phyloP scores from a whole-genome alignment of 2,329 filamentous ascomycete genomes.

The Penicillium sp. region DNA sequence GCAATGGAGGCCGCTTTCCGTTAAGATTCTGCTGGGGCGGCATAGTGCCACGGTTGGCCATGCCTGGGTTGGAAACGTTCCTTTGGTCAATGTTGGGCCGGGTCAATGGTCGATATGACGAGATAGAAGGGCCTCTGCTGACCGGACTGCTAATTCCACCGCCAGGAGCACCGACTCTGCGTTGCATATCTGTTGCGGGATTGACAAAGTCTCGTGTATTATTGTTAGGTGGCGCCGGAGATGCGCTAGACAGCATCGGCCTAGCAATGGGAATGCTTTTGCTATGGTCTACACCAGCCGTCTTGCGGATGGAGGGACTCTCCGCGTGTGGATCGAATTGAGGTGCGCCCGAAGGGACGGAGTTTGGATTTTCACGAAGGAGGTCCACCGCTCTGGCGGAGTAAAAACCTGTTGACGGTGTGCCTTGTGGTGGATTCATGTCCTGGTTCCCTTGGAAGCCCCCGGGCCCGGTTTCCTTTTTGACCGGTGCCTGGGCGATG shows the following conservation, averaged over 20 bases:
- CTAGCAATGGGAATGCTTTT: slow-evolving; percentile 70
- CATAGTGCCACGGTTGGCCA: slow-evolving; percentile 17
- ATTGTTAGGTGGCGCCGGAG: slow-evolving; percentile 27
- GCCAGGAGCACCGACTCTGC: slow-evolving; percentile 35
- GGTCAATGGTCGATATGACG: slow-evolving; percentile 46
- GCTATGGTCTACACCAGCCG: slow-evolving; percentile 78
- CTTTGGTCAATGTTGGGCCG: slow-evolving; percentile 35
- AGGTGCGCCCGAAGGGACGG: slow-evolving; percentile 43
- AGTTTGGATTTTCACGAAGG: slow-evolving; percentile 51
- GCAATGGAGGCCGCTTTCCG: slow-evolving; percentile 43
- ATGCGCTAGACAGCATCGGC: slow-evolving; percentile 31
- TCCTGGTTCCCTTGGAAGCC: slow-evolving; percentile 15
- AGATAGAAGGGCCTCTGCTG: slow-evolving; percentile 34
- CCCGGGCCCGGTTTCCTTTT: slow-evolving; percentile 20
- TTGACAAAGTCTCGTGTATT: slow-evolving; percentile 33
- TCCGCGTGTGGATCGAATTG: slow-evolving; percentile 72
- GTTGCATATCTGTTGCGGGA: slow-evolving; percentile 33
- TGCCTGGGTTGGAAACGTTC: slow-evolving; percentile 15
- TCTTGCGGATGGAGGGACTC: slow-evolving; percentile 83
- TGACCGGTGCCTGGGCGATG: slow-evolving; percentile 21
- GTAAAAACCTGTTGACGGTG: slow-evolving; percentile 56
- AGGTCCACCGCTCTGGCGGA: slow-evolving; percentile 65
- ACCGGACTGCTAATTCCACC: slow-evolving; percentile 30
- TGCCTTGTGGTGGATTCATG: slow-evolving; percentile 27
- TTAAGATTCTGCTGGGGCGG: slow-evolving; percentile 32